Conservation (phyloP, 2,329 filamentous ascomycete species). For the Parastagonospora avenae region DNA sequence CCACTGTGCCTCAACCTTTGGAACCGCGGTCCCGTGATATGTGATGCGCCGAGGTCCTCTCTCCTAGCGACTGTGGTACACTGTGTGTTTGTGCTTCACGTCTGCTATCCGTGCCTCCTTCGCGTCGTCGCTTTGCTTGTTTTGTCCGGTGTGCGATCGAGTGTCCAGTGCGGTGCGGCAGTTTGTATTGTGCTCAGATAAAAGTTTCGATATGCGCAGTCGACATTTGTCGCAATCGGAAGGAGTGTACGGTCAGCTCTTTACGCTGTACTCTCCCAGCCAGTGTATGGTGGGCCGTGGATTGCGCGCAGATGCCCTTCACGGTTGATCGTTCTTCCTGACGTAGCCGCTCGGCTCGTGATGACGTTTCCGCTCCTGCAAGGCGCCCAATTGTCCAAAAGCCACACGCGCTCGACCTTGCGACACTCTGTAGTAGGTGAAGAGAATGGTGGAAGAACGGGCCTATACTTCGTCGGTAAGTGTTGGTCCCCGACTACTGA, state of each 20-base stretch:
- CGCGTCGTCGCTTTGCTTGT: neutral
- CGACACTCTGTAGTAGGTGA: conserved; percentile 4
- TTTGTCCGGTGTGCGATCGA: neutral
- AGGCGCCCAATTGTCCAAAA: conserved; percentile 1
- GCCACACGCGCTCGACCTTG: conserved; percentile 7
- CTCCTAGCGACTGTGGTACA: neutral
- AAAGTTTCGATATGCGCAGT: no score
- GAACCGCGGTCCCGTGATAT: conserved; percentile 5
- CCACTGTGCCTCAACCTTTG: conserved; percentile 20
- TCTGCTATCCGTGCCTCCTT: neutral
- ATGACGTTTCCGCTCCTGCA: conserved; percentile 1
- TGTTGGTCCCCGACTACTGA: neutral
- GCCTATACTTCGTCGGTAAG: neutral
- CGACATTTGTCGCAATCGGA: no score
- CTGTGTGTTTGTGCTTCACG: neutral
- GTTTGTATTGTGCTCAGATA: neutral
- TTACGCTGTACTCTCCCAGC: no score
- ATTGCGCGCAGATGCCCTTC: conserved; percentile 4
- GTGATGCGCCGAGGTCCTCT: conserved; percentile 11
- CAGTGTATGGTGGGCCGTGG: neutral
- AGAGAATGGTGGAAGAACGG: neutral
- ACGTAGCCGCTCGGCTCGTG: conserved; percentile 3
- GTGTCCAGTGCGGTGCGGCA: neutral
- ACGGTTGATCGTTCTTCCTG: neutral
- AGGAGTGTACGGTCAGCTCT: no score